A percentile compares a stretch with the other conserved stretches of the same genome.
phyloP scores from a whole-genome alignment of 2,329 filamentous ascomycete species.

The Aureobasidium leucospermi region DNA sequence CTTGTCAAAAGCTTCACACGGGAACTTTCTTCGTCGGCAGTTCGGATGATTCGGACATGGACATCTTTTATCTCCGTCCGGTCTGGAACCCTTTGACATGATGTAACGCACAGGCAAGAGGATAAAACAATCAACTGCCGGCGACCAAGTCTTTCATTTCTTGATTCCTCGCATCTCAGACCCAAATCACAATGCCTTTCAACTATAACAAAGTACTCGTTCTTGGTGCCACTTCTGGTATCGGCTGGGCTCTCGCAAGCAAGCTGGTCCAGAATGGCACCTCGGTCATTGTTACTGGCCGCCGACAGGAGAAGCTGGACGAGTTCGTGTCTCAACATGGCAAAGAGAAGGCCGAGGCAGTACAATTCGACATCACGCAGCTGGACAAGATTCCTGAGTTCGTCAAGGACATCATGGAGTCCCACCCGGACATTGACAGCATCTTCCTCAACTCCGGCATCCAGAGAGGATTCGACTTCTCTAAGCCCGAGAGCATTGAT shows the following conservation, averaged over 20 bases:
- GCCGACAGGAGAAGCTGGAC: slow-evolving; percentile 45
- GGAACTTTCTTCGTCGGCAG: neutral
- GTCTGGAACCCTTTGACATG: neutral
- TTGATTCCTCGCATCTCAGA: neutral
- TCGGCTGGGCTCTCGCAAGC: slow-evolving; percentile 44
- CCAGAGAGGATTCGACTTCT: slow-evolving; percentile 44
- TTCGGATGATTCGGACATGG: neutral
- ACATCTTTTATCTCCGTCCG: neutral
- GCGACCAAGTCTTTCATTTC: neutral
- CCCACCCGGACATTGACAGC: slow-evolving; percentile 44
- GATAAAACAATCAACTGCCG: neutral
- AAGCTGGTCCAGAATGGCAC: slow-evolving; percentile 42
- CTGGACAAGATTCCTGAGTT: slow-evolving; percentile 42
- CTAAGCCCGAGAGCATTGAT: slow-evolving; percentile 41
- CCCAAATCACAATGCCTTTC: slow-evolving; percentile 27
- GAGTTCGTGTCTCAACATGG: slow-evolving; percentile 41
- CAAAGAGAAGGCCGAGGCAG: slow-evolving; percentile 37
- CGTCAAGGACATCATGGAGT: slow-evolving; percentile 33
- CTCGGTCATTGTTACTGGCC: slow-evolving; percentile 42
- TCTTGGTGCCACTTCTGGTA: slow-evolving; percentile 47
- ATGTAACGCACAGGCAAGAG: neutral
- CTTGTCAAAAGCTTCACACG: neutral
- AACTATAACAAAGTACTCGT: slow-evolving; percentile 48
- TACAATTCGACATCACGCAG: slow-evolving; percentile 46
- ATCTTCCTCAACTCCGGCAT: slow-evolving; percentile 49